A percentile compares a stretch with the other conserved stretches of the same genome.
Evolutionary conservation across 768 basidiomycete genomes (phyloP).

Genomic region (Sarcodon aspratus): DNA sequence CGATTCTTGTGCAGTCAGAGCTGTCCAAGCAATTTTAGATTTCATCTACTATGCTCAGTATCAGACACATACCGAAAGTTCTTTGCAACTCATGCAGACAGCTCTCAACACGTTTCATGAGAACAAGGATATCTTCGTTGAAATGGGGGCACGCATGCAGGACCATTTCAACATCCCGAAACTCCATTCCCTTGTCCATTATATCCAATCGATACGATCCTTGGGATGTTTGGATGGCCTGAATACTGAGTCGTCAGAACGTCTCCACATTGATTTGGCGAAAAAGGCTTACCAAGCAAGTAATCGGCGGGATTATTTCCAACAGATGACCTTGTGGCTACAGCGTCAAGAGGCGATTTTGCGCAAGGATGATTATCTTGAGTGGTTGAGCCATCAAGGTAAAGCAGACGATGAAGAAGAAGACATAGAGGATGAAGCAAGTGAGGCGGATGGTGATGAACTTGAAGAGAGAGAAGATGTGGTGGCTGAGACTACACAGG

Average conservation of each 20-base stretch:
- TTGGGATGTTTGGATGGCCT: conserved; percentile 11
- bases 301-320: conserved; percentile 11
- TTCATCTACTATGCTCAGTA: conserved; percentile 26
- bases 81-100: conserved; percentile 14
- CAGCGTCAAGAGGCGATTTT: conserved; percentile 20
- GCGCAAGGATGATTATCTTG: no score
- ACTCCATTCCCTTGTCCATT: conserved; percentile 11
- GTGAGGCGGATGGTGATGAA: no score
- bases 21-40: conserved; percentile 17
- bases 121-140: conserved; percentile 25
- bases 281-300: neutral
- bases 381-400: no score
- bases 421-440: no score
- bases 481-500: no score
- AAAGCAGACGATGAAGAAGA: no score
- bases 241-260: conserved; percentile 6
- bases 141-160: conserved; percentile 20
- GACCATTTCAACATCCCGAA: conserved; percentile 15
- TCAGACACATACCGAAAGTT: conserved; percentile 16
- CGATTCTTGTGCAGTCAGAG: neutral
- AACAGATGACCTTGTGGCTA: conserved; percentile 29
- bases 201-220: conserved; percentile 5
- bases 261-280: conserved; percentile 4
- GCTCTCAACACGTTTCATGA: conserved; percentile 22
- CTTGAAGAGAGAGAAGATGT: no score